Evolutionary conservation across 305 asterid species (phyloP), one percentile per base, ranked within the genome.

Genomic region (Rubia balearica): DNA sequence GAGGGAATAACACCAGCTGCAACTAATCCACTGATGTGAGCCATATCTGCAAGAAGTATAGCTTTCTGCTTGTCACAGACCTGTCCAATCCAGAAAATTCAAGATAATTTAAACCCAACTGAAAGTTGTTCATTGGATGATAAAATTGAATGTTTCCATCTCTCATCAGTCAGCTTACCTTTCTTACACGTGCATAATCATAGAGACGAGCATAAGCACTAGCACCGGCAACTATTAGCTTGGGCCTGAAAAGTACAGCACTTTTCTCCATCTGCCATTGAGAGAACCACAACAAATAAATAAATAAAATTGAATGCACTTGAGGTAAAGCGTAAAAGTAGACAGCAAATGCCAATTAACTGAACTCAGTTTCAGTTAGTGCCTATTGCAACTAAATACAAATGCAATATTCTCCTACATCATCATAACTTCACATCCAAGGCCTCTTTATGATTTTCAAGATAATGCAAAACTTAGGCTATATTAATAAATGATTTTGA

Each of bases 1-100:
- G 96, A 89, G 51, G 95, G 92, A 68, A 90, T 81, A 67, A 90
- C 97, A 64, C 84, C 96, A 70, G 90, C 97, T n/a, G 97, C 97
- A 62, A 89, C 97, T 40, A 90, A 81, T 76, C 96, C 96, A 84
- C 96, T 89, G 59, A 90, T 89, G 69, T 90, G 96, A 16, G 96
- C 97, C 97, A 89, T 90, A 51, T 90, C 97, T 2, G 97, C 97
- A 72, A 90, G 78, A 76, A 90, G 49, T n/a, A 89, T 43, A 40
- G 97, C 96, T 76, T 90, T 90, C 79, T 90, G 97, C 83, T 90
- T 90, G 85, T 89, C 74, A 71, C 85, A 85, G 40, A 51, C 82
- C 86, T 83, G 77, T 46, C 75, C 75, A 45, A 64, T 60, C 5
- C 59, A 66, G 16, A 56, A 43, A 40, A 67, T 45, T 33, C 30